phyloP scores from a whole-genome alignment of 805 yeast species.

The Teunomyces funiuensis region DNA sequence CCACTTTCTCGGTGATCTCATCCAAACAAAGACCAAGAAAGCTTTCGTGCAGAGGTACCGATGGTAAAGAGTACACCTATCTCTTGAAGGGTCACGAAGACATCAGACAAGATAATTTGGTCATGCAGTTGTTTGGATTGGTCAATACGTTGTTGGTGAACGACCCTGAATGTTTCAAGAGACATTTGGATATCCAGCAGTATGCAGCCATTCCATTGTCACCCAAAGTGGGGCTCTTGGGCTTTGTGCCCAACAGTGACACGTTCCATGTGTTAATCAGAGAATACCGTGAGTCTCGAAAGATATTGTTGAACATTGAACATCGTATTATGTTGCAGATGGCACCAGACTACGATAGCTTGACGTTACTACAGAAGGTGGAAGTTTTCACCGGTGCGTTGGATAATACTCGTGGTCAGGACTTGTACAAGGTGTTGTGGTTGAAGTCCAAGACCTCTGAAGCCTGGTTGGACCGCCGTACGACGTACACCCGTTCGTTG shows the following conservation, averaged over 20 bases:
- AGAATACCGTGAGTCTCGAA: constrained; percentile 89
- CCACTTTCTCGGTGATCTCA: constrained; percentile 80
- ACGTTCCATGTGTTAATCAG: constrained; percentile 91
- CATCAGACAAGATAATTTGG: constrained; percentile 94
- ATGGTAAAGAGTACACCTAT: constrained; percentile 87
- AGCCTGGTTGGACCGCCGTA: constrained; percentile 96
- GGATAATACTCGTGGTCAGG: constrained; percentile 95
- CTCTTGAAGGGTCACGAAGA: constrained; percentile 94
- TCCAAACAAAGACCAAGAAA: constrained; percentile 96
- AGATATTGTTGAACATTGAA: constrained; percentile 85
- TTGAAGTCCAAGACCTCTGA: constrained; percentile 93
- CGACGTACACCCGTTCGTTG: constrained; percentile 90
- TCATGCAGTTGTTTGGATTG: constrained; percentile 95
- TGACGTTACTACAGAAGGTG: constrained; percentile 86
- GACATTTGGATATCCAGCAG: constrained; percentile 90
- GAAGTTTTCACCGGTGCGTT: constrained; percentile 96
- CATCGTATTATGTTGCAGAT: constrained; percentile 94
- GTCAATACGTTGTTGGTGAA: constrained; percentile 86
- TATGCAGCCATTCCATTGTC: constrained; percentile 94
- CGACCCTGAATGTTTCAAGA: constrained; percentile 93
- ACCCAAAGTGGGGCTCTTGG: constrained; percentile 93
- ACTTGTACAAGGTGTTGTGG: constrained; percentile 93
- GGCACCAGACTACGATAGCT: constrained; percentile 94
- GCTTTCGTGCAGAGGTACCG: constrained; percentile 76
- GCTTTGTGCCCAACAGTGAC: constrained; percentile 98